A percentile compares a stretch with the other conserved stretches of the same genome.
phyloP scores from a whole-genome alignment of 805 yeast species.

The Candida vartiovaarae region DNA sequence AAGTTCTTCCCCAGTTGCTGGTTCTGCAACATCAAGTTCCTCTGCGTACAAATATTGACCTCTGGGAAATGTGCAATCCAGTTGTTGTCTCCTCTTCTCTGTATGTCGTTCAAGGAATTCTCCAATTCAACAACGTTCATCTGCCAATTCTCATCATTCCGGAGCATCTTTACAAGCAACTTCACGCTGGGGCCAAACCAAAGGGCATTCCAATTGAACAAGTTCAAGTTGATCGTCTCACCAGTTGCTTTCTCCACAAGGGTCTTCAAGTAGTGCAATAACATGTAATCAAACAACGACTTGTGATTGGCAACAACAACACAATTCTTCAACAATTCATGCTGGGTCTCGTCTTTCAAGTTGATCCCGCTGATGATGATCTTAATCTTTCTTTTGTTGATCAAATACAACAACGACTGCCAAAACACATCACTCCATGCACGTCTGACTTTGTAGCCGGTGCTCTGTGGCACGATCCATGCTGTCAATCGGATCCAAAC shows the following conservation, averaged over 20 bases:
- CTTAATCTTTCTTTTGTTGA: slow-evolving; percentile 19
- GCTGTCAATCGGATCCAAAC: slow-evolving; percentile 4
- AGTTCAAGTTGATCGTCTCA: slow-evolving; percentile 31
- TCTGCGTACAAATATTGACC: slow-evolving; percentile 59
- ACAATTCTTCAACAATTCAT: slow-evolving; percentile 27
- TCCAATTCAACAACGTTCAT: slow-evolving; percentile 30
- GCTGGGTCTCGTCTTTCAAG: slow-evolving; percentile 15
- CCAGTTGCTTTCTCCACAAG: slow-evolving; percentile 20
- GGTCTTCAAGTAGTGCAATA: slow-evolving; percentile 34
- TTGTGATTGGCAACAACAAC: slow-evolving; percentile 49
- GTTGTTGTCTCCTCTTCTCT: slow-evolving; percentile 30
- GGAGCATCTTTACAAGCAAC: slow-evolving; percentile 38
- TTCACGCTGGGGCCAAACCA: slow-evolving; percentile 54
- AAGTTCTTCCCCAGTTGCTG: slow-evolving; percentile 48
- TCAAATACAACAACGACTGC: slow-evolving; percentile 14
- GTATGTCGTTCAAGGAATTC: slow-evolving; percentile 22
- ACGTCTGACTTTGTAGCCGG: background rate
- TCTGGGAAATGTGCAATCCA: slow-evolving; percentile 83
- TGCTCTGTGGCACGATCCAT: slow-evolving; percentile 2
- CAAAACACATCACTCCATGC: slow-evolving; percentile 11
- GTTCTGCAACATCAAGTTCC: slow-evolving; percentile 40
- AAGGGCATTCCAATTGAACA: slow-evolving; percentile 64
- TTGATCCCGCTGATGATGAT: slow-evolving; percentile 22
- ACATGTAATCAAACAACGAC: slow-evolving; percentile 58
- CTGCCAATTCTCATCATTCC: slow-evolving; percentile 67